Evolutionary conservation across 306 rosid genomes (phyloP), one percentile per base, ranked within the genome.

Genomic region (Calophaca sinica): DNA sequence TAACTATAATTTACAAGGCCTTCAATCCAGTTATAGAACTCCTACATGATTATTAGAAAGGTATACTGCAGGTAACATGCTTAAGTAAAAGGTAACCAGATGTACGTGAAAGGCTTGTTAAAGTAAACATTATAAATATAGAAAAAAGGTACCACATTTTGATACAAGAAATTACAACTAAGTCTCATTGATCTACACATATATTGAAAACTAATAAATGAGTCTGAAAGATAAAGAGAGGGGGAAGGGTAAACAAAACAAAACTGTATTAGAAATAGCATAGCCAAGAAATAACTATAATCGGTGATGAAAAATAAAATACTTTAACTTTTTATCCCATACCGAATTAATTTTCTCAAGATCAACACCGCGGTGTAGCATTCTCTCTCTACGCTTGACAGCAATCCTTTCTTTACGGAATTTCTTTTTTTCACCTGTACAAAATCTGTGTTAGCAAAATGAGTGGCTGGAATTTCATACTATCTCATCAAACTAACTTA

Each of bases 351-450:
- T 88, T 83, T 81, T 72, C 86, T 74, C 87, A 6, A 94, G 90
- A 81, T 94, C 90, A 84, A 94, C 90, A 31, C 98, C 98, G 1
- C 88, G 88, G 51, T 7, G 54, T 55, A 83, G 82, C 96, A 91
- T 89, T 86, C 97, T 88, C 55, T 83, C 93, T 73, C 88, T 83
- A 3, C 96, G 96, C 71, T 87, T 94, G 48, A 14, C 87, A 66
- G 86, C 91, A 62, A 94, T 86, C 71, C 57, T 70, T 84, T 88
- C 97, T 74, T 91, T 87, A 46, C 88, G 90, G 67, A 88, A 82
- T 81, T 85, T 91, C 93, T 94, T 91, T 70, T 90, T 94, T 46
- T 77, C 87, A 85, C 96, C 98, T 91, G 84, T 31, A 68, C 29
- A 70, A 38, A 66, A 79, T 38, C 71, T 28, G 65, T 54, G 32